These are phyloP conservation scores for Dendrocalamus sinicus DNA, from an alignment of 176 grass and related monocot species.

Conservation along the genomic window DNA sequence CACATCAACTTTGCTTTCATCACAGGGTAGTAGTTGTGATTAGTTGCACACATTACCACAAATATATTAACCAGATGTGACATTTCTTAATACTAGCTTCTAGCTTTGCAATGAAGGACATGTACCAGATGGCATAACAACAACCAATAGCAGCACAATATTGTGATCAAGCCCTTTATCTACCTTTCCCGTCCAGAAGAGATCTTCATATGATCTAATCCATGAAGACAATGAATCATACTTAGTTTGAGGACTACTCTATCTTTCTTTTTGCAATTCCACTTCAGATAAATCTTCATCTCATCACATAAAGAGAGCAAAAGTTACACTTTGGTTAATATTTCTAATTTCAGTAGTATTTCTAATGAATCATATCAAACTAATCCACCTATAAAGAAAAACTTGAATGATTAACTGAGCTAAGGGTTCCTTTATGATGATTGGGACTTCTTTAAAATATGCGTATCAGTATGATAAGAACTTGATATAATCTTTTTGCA, in stretches of 20 bases:
- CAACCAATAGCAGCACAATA: not conserved
- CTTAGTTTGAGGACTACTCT: not conserved
- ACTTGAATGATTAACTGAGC: not conserved
- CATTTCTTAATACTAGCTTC: conserved; percentile 24
- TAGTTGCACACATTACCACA: conserved; percentile 41
- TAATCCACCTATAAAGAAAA: conserved; percentile 19
- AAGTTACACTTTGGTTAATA: not conserved
- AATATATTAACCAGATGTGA: conserved; percentile 42
- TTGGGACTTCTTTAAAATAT: not conserved
- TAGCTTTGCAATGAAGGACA: conserved; percentile 14
- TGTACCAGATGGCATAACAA: not conserved
- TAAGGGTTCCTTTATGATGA: not conserved
- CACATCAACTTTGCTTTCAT: conserved; percentile 38
- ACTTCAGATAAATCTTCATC: not conserved
- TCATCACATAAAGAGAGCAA: not conserved
- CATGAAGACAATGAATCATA: not conserved
- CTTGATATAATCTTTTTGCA: not conserved
- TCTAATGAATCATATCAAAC: not conserved
- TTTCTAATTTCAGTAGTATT: conserved; percentile 2
- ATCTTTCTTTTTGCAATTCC: conserved; percentile 1
- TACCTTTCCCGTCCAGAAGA: not conserved
- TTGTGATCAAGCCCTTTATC: not conserved
- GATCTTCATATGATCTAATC: conserved; percentile 2
- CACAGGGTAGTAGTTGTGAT: conserved; percentile 29
- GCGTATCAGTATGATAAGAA: not conserved